Evolutionary conservation across 495 filamentous ascomycete species (phyloP), one percentile per base, ranked within the genome.

Genomic region (Penicillium cinerascens): DNA sequence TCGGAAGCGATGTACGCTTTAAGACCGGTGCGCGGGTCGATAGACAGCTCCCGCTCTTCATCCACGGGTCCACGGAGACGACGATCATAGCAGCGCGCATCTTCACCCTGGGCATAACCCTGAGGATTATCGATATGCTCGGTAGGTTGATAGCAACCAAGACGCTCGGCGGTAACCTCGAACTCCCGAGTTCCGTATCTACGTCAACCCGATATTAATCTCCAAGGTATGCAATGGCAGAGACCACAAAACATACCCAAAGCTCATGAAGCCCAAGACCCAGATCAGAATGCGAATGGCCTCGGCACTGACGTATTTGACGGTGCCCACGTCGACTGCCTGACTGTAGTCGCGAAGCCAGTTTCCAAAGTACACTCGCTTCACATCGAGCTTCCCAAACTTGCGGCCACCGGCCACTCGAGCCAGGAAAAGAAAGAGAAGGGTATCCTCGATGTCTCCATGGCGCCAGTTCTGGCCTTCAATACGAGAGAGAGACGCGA

Each of bases 1-100:
- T 96, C 91, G 38, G 88, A 88, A 20, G 91, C 89, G 66, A 96
- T 95, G 61, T 96, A 95, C 58, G 87, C 89, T 71, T 96, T 96
- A 69, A 96, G 74, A 72, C 70, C 73, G n/a, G 85, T 89, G 52
- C 83, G 74, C 2, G 73, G 72, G 60, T 96, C 87, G 58, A 96
- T 81, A 15, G 78, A 81, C 16, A 96, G 77, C 70, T 96, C 91
- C 17, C 81, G 78, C 27, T 76, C 62, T 69, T 95, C 90, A 57
- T 96, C 82, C 23, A 96, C 76, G 1, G 88, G 91, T 4, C 85
- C 89, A 46, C 91, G 85, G 42, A 96, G 83, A 49, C 87, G 82
- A 45, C 56, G 74, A 60, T 96, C 87, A 59, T 91, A 95, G 52
- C 85, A 69, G n/a, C 87, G 82, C 25, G 91, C 91, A 70, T 96